Base-by-base conservation (phyloP, 306 rosid genomes). In the Castanea crenata region DNA sequence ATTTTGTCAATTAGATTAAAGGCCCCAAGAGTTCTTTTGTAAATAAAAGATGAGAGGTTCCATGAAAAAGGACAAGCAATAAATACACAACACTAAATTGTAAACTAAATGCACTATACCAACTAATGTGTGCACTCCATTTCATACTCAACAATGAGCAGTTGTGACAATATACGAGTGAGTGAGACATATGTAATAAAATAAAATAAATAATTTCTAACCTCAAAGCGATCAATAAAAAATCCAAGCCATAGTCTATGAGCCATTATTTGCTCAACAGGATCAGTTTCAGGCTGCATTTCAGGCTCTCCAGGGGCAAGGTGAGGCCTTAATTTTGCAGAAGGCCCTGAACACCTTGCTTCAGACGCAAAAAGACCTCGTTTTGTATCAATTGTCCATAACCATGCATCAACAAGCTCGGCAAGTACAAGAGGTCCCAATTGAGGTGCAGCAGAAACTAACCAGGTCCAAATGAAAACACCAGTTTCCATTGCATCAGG, bases 381-480 rank as follows among this genome's bases (percentile, higher is more conserved):
- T 80, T 87, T 95, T 75, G 98, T 95, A 79, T 95, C 99, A 78
- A 95, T 91, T 71, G 99, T 95, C 99, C 99, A 95, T 80, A 95
- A 80, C 99, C 99, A 95, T 63, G 99, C 99, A 80, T 95, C 99
- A 79, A 95, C 97, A 84, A 95, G 98, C 89, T 95, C 99, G 0
- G 99, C 94, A 90, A 95, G 99, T 79, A 95, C 94, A 21, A 91
- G 90, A 74, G 96, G 85, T 67, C 99, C 99, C 81, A 95, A 85
- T 83, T 93, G 90, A 31, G 99, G 99, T 15, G 99, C 98, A 80
- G 99, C 97, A 89, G 99, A 95, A 85, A 95, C 99, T 85, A 95
- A 83, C 99, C 99, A 95, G n/a, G 99, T 93, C 99, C 99, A 95
- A 74, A 93, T 84, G 84, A 91, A 95, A 87, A 95, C 90, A 80